Evolutionary conservation across 2,329 filamentous ascomycete genomes (phyloP).

Genomic region (Drechmeria coniospora): DNA sequence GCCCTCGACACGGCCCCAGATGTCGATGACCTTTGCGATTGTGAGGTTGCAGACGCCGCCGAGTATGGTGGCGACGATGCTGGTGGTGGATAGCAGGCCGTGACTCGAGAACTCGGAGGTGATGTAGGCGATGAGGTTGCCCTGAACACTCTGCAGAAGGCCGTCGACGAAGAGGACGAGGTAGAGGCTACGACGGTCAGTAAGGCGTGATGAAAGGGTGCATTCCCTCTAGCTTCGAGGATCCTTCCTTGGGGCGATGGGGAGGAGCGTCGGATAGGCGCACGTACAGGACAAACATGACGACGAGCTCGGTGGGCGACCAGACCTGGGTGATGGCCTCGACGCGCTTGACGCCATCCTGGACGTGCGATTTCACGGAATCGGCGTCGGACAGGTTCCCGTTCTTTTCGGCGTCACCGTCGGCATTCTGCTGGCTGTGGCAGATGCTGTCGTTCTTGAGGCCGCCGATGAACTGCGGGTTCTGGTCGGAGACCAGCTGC

Average conservation of each 20-base stretch:
- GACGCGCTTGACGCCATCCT: constrained; percentile 20
- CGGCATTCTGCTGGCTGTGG: not conserved
- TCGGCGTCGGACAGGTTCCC: constrained; percentile 2
- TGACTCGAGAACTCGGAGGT: constrained; percentile 50
- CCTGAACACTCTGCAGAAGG: constrained; percentile 19
- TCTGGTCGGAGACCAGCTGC: not conserved
- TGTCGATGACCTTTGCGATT: constrained; percentile 32
- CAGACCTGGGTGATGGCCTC: constrained; percentile 24
- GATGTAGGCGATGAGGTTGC: constrained; percentile 45
- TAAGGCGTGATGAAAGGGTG: too few species aligned
- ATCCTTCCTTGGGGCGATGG: too few species aligned
- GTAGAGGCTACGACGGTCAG: constrained; percentile 17
- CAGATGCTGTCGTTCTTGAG: constrained; percentile 1
- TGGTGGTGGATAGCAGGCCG: constrained; percentile 49
- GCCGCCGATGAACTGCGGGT: not conserved
- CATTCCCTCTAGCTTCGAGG: too few species aligned
- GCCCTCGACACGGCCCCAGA: constrained; percentile 31
- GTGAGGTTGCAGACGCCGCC: constrained; percentile 22
- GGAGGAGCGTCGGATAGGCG: too few species aligned
- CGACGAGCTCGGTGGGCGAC: constrained; percentile 18
- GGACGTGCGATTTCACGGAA: constrained; percentile 13
- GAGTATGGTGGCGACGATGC: constrained; percentile 39
- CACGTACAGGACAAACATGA: constrained; percentile 22
- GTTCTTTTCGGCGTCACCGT: not conserved
- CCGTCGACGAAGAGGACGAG: constrained; percentile 22